Evolutionary conservation across 371 early-diverging fungal genomes (phyloP).

Genomic region (Batkoa obscura): DNA sequence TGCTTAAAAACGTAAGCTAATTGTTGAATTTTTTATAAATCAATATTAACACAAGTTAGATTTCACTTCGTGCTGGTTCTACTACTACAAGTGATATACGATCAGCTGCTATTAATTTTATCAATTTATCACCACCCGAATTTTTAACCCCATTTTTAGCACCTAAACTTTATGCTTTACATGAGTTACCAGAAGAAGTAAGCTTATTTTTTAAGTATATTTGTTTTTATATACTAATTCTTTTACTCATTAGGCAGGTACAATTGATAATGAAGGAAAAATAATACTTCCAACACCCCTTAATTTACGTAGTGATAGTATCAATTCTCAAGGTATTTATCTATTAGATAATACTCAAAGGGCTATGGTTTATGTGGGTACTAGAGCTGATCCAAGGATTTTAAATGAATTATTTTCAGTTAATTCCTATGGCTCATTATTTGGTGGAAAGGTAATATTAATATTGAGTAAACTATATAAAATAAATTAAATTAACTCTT

Average conservation of each 20-base stretch:
- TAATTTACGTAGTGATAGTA: constrained; percentile 65
- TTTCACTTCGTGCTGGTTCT: constrained; percentile 39
- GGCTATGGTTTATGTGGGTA: constrained; percentile 78
- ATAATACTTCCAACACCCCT: constrained; percentile 47
- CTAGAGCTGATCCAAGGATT: constrained; percentile 52
- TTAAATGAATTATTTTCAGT: constrained; percentile 46
- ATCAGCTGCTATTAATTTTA: constrained; percentile 43
- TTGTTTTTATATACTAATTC: constrained; percentile 1
- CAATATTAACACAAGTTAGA: constrained; percentile 12
- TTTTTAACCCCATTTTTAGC: constrained; percentile 42
- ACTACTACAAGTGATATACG: constrained; percentile 49
- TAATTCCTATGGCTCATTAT: constrained; percentile 29
- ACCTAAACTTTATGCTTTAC: constrained; percentile 70
- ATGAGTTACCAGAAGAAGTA: constrained; percentile 53
- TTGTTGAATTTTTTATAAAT: background rate
- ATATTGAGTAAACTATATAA: background rate
- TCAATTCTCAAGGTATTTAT: constrained; percentile 67
- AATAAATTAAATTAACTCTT: background rate
- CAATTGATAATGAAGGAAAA: constrained; percentile 28
- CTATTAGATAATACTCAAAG: constrained; percentile 65
- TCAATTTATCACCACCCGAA: constrained; percentile 66
- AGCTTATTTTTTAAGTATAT: constrained; percentile 5
- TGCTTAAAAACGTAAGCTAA: constrained; percentile 46
- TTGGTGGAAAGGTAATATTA: constrained; percentile 29
- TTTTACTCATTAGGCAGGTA: constrained; percentile 18